Evolutionary conservation across 768 basidiomycete species (phyloP).

Genomic region (Multifurca ochricompacta): DNA sequence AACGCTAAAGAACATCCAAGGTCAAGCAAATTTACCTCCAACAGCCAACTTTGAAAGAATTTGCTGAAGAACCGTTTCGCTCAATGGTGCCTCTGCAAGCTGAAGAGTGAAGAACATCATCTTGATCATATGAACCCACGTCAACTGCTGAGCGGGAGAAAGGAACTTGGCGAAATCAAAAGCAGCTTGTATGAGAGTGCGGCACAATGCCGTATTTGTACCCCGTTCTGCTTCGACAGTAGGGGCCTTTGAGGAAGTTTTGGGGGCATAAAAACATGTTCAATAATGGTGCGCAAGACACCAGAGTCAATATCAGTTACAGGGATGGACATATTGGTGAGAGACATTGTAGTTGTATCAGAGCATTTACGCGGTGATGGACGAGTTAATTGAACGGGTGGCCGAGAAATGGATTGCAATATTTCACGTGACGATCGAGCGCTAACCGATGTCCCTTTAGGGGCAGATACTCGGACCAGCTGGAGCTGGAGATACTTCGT

Average conservation of each 20-base stretch:
- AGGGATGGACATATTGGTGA: neutral
- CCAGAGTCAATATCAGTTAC: neutral
- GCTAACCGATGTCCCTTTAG: too few relatives aligned
- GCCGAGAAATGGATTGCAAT: too few relatives aligned
- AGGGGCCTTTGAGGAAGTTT: slow-evolving; percentile 7
- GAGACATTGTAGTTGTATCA: too few relatives aligned
- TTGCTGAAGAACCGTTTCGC: neutral
- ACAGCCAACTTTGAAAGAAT: neutral
- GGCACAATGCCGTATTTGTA: slow-evolving; percentile 1
- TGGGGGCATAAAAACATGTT: slow-evolving; percentile 9
- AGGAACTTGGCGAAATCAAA: neutral
- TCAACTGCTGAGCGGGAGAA: neutral
- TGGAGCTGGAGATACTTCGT: too few relatives aligned
- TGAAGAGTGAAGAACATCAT: neutral
- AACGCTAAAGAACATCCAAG: neutral
- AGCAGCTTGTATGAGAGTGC: neutral
- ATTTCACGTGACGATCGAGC: too few relatives aligned
- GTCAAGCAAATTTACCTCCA: neutral
- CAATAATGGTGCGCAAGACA: neutral
- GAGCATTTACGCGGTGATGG: too few relatives aligned
- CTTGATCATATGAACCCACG: slow-evolving; percentile 8
- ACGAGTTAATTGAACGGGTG: too few relatives aligned
- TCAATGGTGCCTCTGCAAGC: neutral
- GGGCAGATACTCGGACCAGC: too few relatives aligned
- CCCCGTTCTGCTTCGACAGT: neutral